These are phyloP conservation scores for Prinsepia uniflora DNA, from an alignment of 306 rosid genomes.

Conservation along the genomic window DNA sequence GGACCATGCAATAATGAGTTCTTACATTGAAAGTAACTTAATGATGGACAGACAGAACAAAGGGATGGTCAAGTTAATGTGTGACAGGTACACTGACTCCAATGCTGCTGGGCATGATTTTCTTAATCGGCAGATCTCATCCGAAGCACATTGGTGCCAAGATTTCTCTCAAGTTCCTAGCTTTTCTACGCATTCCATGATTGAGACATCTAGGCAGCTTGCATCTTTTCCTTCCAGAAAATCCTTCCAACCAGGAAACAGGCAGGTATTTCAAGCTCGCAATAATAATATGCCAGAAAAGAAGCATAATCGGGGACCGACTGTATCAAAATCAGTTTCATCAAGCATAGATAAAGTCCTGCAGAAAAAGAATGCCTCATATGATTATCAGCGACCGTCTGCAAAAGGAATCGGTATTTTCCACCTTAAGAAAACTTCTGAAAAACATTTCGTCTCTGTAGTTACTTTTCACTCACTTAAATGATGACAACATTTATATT, in stretches of 20 bases:
- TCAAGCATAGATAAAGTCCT: conserved; percentile 15
- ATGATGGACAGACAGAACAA: conserved; percentile 24
- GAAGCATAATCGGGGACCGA: conserved; percentile 11
- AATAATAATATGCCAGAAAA: not conserved
- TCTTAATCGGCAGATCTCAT: conserved; percentile 26
- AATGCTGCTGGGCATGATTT: conserved; percentile 27
- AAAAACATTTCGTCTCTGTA: not conserved
- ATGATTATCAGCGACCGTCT: conserved; percentile 19
- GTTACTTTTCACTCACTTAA: conserved; percentile 1
- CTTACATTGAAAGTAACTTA: conserved; percentile 30
- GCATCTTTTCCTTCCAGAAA: conserved; percentile 17
- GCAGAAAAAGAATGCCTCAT: conserved; percentile 4
- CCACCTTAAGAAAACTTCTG: conserved; percentile 2
- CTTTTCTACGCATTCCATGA: conserved; percentile 14
- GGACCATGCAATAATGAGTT: conserved; percentile 26
- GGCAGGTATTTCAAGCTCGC: conserved; percentile 20
- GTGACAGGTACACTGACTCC: conserved; percentile 31
- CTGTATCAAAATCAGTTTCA: conserved; percentile 6
- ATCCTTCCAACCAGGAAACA: conserved; percentile 22
- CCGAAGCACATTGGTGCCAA: conserved; percentile 21
- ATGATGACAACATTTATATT: conserved; percentile 30
- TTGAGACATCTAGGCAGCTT: conserved; percentile 16
- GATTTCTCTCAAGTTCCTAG: conserved; percentile 16
- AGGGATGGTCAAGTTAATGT: conserved; percentile 15
- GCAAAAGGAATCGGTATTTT: conserved; percentile 29